A percentile compares a stretch with the other conserved stretches of the same genome.
Conservation (phyloP, 495 filamentous ascomycete species). For the Tuber indicum region DNA sequence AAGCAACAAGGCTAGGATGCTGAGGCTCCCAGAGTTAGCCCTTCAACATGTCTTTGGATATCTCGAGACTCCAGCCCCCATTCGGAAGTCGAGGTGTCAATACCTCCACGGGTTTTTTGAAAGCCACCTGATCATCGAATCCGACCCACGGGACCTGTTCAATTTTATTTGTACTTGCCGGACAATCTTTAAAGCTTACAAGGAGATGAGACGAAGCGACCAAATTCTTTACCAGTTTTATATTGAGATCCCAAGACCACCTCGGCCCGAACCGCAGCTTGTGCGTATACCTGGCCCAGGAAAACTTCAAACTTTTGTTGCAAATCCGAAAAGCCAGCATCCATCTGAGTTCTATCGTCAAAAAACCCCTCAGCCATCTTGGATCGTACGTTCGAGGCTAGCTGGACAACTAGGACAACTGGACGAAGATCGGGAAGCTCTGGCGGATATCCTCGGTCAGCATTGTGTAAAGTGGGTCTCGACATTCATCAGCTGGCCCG, state of each 20-base stretch:
- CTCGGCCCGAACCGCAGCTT: conserved; percentile 12
- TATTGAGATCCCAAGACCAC: conserved; percentile 15
- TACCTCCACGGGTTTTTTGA: conserved; percentile 14
- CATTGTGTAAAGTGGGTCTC: conserved; percentile 27
- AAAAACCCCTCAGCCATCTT: background rate
- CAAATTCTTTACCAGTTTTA: conserved; percentile 20
- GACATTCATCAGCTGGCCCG: conserved; percentile 16
- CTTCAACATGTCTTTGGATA: conserved; percentile 19
- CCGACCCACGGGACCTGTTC: conserved; percentile 23
- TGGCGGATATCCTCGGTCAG: conserved; percentile 18
- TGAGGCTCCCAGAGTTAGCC: conserved; percentile 16
- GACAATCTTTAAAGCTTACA: conserved; percentile 13
- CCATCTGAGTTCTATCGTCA: background rate
- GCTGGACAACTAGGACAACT: background rate
- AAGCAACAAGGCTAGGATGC: conserved; percentile 7
- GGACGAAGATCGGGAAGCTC: conserved; percentile 1
- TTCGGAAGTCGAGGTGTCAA: conserved; percentile 22
- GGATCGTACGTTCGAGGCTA: background rate
- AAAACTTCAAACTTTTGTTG: conserved; percentile 18
- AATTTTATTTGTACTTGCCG: conserved; percentile 22
- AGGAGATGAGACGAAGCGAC: conserved; percentile 4
- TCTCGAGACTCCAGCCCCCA: conserved; percentile 14
- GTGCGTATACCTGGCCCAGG: background rate
- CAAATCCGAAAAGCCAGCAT: conserved; percentile 15
- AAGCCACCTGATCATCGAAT: conserved; percentile 12